Evolutionary conservation across 192 early-diverging fungal genomes (phyloP).

Genomic region (Coemansia sp.): DNA sequence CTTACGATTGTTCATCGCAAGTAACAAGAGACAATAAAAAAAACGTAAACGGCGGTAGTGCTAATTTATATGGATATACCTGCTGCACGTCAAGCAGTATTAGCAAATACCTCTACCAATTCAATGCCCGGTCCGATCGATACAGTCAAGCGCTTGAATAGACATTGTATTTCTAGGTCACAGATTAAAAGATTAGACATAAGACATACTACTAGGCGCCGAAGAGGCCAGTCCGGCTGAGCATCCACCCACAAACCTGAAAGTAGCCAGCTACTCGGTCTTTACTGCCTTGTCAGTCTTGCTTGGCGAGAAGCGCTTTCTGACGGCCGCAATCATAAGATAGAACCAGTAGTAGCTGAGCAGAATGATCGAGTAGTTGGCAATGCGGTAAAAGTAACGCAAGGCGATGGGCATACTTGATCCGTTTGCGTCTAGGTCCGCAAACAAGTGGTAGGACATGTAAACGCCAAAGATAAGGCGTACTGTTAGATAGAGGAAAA

Average conservation of each 20-base stretch:
- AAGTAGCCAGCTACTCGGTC: constrained; percentile 15
- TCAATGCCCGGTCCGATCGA: neutral
- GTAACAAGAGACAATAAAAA: neutral
- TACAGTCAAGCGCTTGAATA: neutral
- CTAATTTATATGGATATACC: constrained; percentile 3
- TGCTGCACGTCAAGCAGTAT: neutral
- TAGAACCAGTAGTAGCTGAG: constrained; percentile 62
- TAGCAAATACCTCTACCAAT: neutral
- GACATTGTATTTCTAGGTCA: neutral
- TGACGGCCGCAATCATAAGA: constrained; percentile 48
- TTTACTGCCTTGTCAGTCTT: constrained; percentile 16
- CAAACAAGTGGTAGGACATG: constrained; percentile 67
- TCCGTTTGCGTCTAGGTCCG: constrained; percentile 44
- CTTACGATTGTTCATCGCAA: neutral
- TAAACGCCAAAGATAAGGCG: constrained; percentile 79
- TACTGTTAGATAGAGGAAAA: constrained; percentile 74
- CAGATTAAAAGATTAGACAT: neutral
- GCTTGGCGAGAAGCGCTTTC: constrained; percentile 40
- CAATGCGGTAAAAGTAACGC: constrained; percentile 56
- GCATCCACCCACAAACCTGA: neutral
- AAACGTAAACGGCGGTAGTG: neutral
- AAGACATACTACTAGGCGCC: neutral
- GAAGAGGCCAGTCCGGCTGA: neutral
- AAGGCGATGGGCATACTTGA: constrained; percentile 29
- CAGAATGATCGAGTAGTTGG: constrained; percentile 33